These are phyloP conservation scores for Nicotiana undulata DNA, from an alignment of 257 asterid species.

Conservation along the genomic window DNA sequence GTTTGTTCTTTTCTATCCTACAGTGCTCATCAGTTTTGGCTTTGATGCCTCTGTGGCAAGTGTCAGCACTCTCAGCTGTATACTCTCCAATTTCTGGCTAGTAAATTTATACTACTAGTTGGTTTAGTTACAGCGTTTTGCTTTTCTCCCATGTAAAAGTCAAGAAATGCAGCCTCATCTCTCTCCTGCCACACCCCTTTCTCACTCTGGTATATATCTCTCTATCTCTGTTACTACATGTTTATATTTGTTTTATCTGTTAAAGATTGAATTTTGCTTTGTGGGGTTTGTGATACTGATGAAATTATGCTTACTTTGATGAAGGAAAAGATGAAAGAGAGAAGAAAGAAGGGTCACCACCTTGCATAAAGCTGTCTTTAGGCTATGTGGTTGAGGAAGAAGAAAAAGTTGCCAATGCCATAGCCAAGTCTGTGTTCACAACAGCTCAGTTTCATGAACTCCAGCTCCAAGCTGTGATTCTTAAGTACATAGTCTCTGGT, in stretches of 20 bases:
- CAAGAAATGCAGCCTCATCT: slow-evolving; percentile 21
- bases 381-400: slow-evolving; percentile 23
- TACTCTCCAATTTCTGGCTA: neutral
- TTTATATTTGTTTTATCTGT: neutral
- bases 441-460: slow-evolving; percentile 35
- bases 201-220: slow-evolving; percentile 11
- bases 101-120: neutral
- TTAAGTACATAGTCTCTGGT: slow-evolving; percentile 27
- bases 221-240: neutral
- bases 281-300: slow-evolving; percentile 1
- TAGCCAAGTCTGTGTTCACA: slow-evolving; percentile 19
- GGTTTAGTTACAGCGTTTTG: slow-evolving; percentile 3
- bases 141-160: slow-evolving; percentile 12
- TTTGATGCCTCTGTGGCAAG: neutral
- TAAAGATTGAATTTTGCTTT: neutral
- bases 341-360: slow-evolving; percentile 14
- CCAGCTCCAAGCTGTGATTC: slow-evolving; percentile 27
- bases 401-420: slow-evolving; percentile 4
- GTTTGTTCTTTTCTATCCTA: neutral
- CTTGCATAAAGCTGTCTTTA: slow-evolving; percentile 35
- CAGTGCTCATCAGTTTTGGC: neutral
- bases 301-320: neutral
- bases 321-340: slow-evolving; percentile 11
- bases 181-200: neutral
- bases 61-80: slow-evolving; percentile 6